Evolutionary conservation across 2,329 filamentous ascomycete genomes (phyloP).

Genomic region (Colletotrichum coccodes): DNA sequence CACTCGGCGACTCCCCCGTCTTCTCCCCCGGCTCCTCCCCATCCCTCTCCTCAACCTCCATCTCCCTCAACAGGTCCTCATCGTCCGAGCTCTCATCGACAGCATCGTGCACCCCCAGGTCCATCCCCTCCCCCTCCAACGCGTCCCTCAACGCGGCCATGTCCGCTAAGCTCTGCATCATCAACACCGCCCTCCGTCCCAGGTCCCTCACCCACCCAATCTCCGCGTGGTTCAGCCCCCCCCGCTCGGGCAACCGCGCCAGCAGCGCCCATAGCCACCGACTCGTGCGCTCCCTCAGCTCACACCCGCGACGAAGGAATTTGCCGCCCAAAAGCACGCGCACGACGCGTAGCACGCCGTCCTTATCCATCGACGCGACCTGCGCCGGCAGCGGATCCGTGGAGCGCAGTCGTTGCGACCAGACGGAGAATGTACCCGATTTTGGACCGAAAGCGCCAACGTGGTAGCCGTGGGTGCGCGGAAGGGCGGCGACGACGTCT

Average conservation of each 20-base stretch:
- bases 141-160: conserved; percentile 59
- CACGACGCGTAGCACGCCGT: conserved; percentile 73
- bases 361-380: conserved; percentile 72
- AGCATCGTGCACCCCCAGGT: conserved; percentile 55
- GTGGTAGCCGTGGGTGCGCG: conserved; percentile 62
- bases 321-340: conserved; percentile 73
- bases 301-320: conserved; percentile 68
- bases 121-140: conserved; percentile 49
- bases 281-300: conserved; percentile 74
- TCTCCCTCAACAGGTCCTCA: conserved; percentile 47
- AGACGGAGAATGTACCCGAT: conserved; percentile 59
- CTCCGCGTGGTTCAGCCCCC: conserved; percentile 79
- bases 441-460: conserved; percentile 64
- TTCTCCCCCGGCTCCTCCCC: conserved; percentile 33
- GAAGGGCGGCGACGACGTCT: conserved; percentile 62
- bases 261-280: conserved; percentile 89
- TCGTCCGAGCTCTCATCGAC: conserved; percentile 55
- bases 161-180: conserved; percentile 65
- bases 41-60: conserved; percentile 43
- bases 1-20: not conserved
- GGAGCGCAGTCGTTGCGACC: conserved; percentile 61
- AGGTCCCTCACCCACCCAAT: conserved; percentile 82
- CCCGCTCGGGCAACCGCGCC: conserved; percentile 77
- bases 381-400: conserved; percentile 69
- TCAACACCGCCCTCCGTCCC: conserved; percentile 77